Conservation (phyloP, 2,329 filamentous ascomycete genomes). For the Teratosphaeria destructans region DNA sequence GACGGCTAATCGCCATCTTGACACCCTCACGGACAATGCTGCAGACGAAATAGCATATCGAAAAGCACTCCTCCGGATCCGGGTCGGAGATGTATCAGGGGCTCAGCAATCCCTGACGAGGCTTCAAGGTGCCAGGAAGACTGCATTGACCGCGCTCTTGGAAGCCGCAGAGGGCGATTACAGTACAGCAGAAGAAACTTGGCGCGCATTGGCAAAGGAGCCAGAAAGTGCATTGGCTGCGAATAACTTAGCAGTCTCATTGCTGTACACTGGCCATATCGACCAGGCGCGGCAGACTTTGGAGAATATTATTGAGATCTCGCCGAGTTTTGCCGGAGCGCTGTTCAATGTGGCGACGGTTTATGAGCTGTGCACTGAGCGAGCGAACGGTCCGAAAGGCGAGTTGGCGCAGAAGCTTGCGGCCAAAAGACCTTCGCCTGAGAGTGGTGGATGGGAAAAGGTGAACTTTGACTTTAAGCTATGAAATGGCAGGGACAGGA, state of each 20-base stretch:
- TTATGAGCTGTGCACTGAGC: constrained; percentile 83
- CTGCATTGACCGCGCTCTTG: constrained; percentile 38
- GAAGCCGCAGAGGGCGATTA: constrained; percentile 72
- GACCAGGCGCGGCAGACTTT: constrained; percentile 59
- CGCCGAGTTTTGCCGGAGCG: constrained; percentile 46
- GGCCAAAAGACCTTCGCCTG: constrained; percentile 8
- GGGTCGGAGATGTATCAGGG: constrained; percentile 61
- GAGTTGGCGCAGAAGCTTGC: constrained; percentile 43
- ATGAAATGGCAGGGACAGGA: constrained; percentile 1
- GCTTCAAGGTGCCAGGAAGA: constrained; percentile 41
- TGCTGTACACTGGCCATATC: constrained; percentile 72
- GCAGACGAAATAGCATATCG: constrained; percentile 32
- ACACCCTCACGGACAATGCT: constrained; percentile 41
- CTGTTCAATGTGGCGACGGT: constrained; percentile 85
- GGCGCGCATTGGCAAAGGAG: constrained; percentile 43
- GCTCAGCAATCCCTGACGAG: constrained; percentile 28
- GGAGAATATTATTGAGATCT: constrained; percentile 52
- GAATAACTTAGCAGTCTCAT: constrained; percentile 74
- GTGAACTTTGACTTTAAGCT: constrained; percentile 23
- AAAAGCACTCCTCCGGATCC: constrained; percentile 60
- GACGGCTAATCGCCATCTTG: constrained; percentile 65
- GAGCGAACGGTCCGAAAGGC: constrained; percentile 58
- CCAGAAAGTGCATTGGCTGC: constrained; percentile 57
- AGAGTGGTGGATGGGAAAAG: constrained; percentile 22
- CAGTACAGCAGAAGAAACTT: constrained; percentile 50